Evolutionary conservation across 2,329 filamentous ascomycete genomes (phyloP), one percentile per base, ranked within the genome.

Genomic region (Apiospora aurea): DNA sequence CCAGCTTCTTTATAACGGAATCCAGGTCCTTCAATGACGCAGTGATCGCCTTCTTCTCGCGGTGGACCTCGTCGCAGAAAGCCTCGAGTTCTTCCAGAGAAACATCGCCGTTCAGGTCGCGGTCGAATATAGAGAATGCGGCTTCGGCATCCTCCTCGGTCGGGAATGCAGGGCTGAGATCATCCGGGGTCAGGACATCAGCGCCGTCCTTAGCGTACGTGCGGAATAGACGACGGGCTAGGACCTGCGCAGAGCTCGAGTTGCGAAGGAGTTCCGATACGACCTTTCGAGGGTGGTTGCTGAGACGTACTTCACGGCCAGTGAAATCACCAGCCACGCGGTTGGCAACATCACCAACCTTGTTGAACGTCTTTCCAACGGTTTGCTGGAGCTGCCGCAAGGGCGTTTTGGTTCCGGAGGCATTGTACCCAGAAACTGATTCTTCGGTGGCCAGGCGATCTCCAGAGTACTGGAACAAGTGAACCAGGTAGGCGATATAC

Each of bases 91-190:
- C 96, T 78, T 97, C 94, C 89, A 97, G 95, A 0, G 94, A 97
- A 69, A 98, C 97, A 78, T 98, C 96, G 4, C 95, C 96, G 75
- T 98, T 98, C 85, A 98, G 90, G 78, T 98, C 96, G 79, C 96
- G 97, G 83, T 98, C 96, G 76, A 98, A 98, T 86, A 98, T 95
- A 76, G 87, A 87, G 78, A 98, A 98, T 0, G 95, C 95, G 2
- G 93, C 93, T 70, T 96, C 93, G 0, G 95, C 94, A 79, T 98
- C 96, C 18, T 98, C 95, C 24, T 92, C 88, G 34, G 92, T 93
- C 13, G 92, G 88, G 77, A 97, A 98, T 0, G 94, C 95, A 14
- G 88, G 85, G 74, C 91, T 91, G 70, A 98, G 83, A 78, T 98
- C 95, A 11, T 95, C 94, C 0, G 92, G 87, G 26, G 90, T 88